These are phyloP conservation scores for Populus nigra DNA, from an alignment of 345 rosid genomes.

Conservation along the genomic window DNA sequence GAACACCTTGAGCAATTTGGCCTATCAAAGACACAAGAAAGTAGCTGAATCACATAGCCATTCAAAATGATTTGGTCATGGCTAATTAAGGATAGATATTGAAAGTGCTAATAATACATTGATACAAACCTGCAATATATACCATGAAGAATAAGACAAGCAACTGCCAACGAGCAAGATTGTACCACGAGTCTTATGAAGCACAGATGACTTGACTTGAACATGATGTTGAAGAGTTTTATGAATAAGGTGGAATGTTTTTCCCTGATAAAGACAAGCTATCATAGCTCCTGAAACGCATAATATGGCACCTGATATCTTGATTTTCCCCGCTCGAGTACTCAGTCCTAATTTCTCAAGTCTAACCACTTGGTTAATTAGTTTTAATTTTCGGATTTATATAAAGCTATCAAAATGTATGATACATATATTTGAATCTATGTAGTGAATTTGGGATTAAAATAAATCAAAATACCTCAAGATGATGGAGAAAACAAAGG, in stretches of 20 bases:
- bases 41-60: neutral
- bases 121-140: conserved; percentile 37
- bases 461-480: conserved; percentile 22
- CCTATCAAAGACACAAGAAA: conserved; percentile 16
- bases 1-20: conserved; percentile 30
- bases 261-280: conserved; percentile 37
- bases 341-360: conserved; percentile 33
- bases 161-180: conserved; percentile 33
- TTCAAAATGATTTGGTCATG: neutral
- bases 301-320: conserved; percentile 35
- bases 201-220: neutral
- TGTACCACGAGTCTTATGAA: conserved; percentile 36
- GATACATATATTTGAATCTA: too few species aligned
- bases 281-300: conserved; percentile 42
- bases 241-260: conserved; percentile 17
- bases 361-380: conserved; percentile 7
- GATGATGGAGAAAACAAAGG: conserved; percentile 37
- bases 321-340: conserved; percentile 34
- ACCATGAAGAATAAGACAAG: conserved; percentile 42
- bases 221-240: neutral
- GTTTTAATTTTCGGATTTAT: too few species aligned
- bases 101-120: too few species aligned
- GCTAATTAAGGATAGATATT: neutral
- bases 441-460: too few species aligned
- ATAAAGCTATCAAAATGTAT: neutral